Percentiles rank a stretch among this genome's conserved stretches.
Evolutionary conservation across 257 asterid species (phyloP).

Genomic region (Jacaranda copaia): DNA sequence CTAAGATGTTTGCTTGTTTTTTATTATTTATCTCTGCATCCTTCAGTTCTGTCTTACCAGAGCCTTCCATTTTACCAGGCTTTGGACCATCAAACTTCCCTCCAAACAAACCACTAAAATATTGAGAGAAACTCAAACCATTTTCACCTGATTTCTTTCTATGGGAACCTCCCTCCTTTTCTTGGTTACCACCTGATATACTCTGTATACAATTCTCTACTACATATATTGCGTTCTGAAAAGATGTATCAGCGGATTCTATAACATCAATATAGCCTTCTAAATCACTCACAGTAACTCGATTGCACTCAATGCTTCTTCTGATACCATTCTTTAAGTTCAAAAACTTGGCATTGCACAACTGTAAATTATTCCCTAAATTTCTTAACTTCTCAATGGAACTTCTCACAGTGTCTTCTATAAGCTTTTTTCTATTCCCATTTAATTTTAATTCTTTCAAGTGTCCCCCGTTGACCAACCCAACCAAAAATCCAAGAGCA

Average conservation of each 20-base stretch:
- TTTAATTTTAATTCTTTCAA: constrained; percentile 45
- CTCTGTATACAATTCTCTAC: constrained; percentile 57
- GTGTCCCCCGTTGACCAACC: constrained; percentile 72
- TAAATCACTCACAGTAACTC: constrained; percentile 60
- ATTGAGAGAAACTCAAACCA: constrained; percentile 44
- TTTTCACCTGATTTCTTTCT: constrained; percentile 53
- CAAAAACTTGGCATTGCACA: constrained; percentile 46
- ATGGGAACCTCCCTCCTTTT: constrained; percentile 42
- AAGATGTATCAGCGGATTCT: constrained; percentile 50
- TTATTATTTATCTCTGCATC: constrained; percentile 44
- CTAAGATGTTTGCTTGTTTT: constrained; percentile 53
- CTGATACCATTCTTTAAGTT: constrained; percentile 56
- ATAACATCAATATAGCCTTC: constrained; percentile 51
- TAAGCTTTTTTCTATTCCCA: constrained; percentile 47
- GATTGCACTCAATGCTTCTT: constrained; percentile 54
- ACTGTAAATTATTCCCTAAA: constrained; percentile 47
- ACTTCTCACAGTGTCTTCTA: constrained; percentile 50
- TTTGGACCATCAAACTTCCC: constrained; percentile 48
- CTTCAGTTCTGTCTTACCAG: constrained; percentile 44
- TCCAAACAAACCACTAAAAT: constrained; percentile 52
- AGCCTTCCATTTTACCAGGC: constrained; percentile 44
- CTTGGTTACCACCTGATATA: constrained; percentile 47
- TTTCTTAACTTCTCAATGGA: constrained; percentile 53
- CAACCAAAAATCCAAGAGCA: constrained; percentile 79
- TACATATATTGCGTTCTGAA: constrained; percentile 45